phyloP scores from a whole-genome alignment of 495 filamentous ascomycete species.

The Daldinia caldariorum region DNA sequence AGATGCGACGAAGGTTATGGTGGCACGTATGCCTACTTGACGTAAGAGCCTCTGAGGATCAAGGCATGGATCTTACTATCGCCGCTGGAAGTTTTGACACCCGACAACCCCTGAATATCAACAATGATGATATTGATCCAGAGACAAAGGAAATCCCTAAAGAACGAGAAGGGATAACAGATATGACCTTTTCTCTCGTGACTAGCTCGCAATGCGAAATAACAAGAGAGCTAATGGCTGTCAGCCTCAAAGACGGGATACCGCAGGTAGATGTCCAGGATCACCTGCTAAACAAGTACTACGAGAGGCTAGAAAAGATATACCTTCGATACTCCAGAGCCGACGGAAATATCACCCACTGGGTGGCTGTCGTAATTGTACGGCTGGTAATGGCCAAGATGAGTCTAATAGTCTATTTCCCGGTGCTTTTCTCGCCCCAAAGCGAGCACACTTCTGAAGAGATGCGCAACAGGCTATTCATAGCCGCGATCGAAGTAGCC shows the following conservation, averaged over 20 bases:
- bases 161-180: slow-evolving; percentile 49
- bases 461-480: slow-evolving; percentile 52
- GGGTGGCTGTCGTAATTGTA: slow-evolving; percentile 55
- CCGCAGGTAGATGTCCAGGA: slow-evolving; percentile 56
- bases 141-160: slow-evolving; percentile 46
- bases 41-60: slow-evolving; percentile 50
- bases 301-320: slow-evolving; percentile 52
- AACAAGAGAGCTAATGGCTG: slow-evolving; percentile 54
- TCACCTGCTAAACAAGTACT: slow-evolving; percentile 56
- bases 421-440: slow-evolving; percentile 50
- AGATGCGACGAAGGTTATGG: slow-evolving; percentile 61
- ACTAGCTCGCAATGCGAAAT: slow-evolving; percentile 47
- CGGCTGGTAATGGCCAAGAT: slow-evolving; percentile 59
- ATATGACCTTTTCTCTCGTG: slow-evolving; percentile 48
- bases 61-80: slow-evolving; percentile 56
- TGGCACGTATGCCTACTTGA: slow-evolving; percentile 58
- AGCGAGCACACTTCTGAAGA: slow-evolving; percentile 49
- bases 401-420: slow-evolving; percentile 57
- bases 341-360: slow-evolving; percentile 52
- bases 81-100: slow-evolving; percentile 53
- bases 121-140: slow-evolving; percentile 57
- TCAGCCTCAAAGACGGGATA: slow-evolving; percentile 36
- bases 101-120: slow-evolving; percentile 55
- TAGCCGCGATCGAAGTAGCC: slow-evolving; percentile 62
- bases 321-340: slow-evolving; percentile 56